A percentile compares a stretch with the other conserved stretches of the same genome.
Evolutionary conservation across 768 basidiomycete species (phyloP).

Genomic region (Trametes punicea): DNA sequence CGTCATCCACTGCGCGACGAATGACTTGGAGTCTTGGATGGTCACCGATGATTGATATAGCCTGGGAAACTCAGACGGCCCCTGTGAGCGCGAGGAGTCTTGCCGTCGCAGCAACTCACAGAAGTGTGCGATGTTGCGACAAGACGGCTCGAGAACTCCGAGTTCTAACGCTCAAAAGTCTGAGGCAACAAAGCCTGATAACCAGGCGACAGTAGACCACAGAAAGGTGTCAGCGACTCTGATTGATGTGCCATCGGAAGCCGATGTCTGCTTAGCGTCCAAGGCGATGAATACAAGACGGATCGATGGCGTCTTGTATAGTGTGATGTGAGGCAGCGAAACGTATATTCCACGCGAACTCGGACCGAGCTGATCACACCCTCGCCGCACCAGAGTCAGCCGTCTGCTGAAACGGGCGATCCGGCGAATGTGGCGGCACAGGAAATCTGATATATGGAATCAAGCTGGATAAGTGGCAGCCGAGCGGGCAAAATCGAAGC

Average conservation of each 20-base stretch:
- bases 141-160: no score
- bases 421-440: background rate
- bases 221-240: background rate
- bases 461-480: background rate
- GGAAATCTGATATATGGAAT: constrained; percentile 3
- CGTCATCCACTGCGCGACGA: constrained; percentile 3
- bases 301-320: background rate
- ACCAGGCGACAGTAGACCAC: background rate
- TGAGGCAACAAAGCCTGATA: background rate
- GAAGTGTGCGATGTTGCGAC: no score
- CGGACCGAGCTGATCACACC: background rate
- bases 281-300: background rate
- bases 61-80: no score
- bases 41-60: no score
- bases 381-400: background rate
- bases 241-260: constrained; percentile 3
- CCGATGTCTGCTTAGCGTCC: background rate
- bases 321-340: no score
- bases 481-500: no score
- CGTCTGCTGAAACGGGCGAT: no score
- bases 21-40: no score
- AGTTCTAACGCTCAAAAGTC: no score
- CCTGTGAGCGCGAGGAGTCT: no score
- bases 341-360: background rate
- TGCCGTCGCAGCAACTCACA: no score